A percentile compares a stretch with the other conserved stretches of the same genome.
Conservation (phyloP, 352 stramenopile genomes). For the Pythium pectinolyticum region DNA sequence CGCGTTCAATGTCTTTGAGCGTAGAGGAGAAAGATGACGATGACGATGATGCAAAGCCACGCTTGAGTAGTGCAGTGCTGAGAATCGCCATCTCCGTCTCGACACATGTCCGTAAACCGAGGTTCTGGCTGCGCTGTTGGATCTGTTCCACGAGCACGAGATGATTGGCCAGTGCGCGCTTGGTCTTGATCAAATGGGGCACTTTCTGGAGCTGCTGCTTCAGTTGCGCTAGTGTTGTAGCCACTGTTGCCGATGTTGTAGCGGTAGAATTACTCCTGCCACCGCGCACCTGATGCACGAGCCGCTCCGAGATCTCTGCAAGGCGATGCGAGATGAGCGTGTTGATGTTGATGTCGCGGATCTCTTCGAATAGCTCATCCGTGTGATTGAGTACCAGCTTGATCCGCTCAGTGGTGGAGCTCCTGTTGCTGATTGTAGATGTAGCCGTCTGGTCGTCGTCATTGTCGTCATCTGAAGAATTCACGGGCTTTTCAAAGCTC, state of each 20-base stretch:
- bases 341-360: conserved; percentile 84
- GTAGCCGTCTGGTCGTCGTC: conserved; percentile 19
- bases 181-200: conserved; percentile 66
- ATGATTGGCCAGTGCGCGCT: conserved; percentile 62
- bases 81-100: conserved; percentile 85
- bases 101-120: conserved; percentile 61
- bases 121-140: conserved; percentile 53
- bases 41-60: conserved; percentile 1
- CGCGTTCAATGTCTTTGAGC: conserved; percentile 66
- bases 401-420: conserved; percentile 22
- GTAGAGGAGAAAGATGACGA: conserved; percentile 30
- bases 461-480: not conserved
- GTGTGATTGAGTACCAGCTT: conserved; percentile 68
- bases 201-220: conserved; percentile 43
- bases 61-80: conserved; percentile 49
- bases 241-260: not conserved
- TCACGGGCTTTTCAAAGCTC: conserved; percentile 43
- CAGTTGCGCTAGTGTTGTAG: conserved; percentile 7
- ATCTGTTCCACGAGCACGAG: conserved; percentile 67
- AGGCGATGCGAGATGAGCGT: conserved; percentile 54
- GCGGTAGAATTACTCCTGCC: conserved; percentile 18
- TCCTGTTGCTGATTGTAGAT: conserved; percentile 8
- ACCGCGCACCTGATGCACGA: conserved; percentile 48
- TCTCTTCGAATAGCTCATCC: conserved; percentile 70
- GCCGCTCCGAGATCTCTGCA: conserved; percentile 49